Conservation (phyloP, 2,329 filamentous ascomycete genomes). For the Rhynchosporium secalis region DNA sequence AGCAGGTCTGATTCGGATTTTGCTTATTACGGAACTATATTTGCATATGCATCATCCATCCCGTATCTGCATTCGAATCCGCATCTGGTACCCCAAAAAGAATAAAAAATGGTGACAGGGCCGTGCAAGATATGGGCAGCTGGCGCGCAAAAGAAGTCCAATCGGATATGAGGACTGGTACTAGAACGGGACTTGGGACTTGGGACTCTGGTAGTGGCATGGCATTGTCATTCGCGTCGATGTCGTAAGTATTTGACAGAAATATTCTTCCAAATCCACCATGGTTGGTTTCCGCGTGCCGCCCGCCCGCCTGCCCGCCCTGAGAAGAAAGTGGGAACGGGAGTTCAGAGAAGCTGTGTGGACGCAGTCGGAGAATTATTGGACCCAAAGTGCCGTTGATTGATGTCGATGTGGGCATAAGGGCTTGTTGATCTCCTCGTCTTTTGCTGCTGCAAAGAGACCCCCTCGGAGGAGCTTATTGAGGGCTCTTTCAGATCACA, state of each 20-base stretch:
- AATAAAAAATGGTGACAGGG: too few relatives aligned
- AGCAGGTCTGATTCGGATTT: too few relatives aligned
- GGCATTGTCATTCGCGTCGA: not conserved
- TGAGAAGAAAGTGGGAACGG: not conserved
- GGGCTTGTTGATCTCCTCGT: not conserved
- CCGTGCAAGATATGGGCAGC: too few relatives aligned
- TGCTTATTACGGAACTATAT: too few relatives aligned
- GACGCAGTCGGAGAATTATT: not conserved
- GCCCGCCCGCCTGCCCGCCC: too few relatives aligned
- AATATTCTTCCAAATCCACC: not conserved
- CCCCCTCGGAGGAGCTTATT: not conserved
- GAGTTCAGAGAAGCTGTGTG: constrained; percentile 1
- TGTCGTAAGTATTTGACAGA: not conserved
- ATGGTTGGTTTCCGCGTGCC: not conserved
- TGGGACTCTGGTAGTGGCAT: not conserved
- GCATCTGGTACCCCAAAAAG: too few relatives aligned
- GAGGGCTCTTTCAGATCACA: not conserved
- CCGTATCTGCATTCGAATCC: too few relatives aligned
- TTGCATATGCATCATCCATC: too few relatives aligned
- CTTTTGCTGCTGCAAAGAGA: not conserved
- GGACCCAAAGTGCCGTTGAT: not conserved
- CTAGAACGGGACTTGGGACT: too few relatives aligned
- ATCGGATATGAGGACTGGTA: too few relatives aligned
- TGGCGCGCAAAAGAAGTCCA: too few relatives aligned
- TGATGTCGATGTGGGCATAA: not conserved